These are phyloP conservation scores for Hyphopichia buzzinii DNA, from an alignment of 1,139 yeast genomes.

Conservation along the genomic window DNA sequence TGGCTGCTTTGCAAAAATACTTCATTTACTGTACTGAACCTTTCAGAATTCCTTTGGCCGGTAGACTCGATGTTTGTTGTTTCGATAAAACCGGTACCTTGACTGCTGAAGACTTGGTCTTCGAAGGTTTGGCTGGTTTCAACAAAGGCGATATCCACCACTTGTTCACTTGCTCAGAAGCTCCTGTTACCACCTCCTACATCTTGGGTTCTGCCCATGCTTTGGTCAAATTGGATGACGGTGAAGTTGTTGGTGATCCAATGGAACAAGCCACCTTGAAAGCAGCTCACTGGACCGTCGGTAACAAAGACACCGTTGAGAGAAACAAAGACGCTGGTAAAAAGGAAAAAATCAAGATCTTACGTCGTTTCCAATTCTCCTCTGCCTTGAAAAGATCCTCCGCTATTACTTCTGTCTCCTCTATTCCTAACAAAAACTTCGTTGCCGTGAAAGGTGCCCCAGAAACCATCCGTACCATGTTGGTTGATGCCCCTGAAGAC, in stretches of 20 bases:
- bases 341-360: conserved; percentile 60
- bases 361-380: conserved; percentile 95
- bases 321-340: conserved; percentile 28
- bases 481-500: conserved; percentile 65
- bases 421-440: conserved; percentile 52
- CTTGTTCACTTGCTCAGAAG: conserved; percentile 54
- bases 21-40: conserved; percentile 98
- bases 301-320: conserved; percentile 65
- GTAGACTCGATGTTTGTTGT: conserved; percentile 97
- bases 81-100: conserved; percentile 98
- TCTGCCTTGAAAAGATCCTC: conserved; percentile 94
- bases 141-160: conserved; percentile 52
- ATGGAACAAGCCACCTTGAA: conserved; percentile 96
- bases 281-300: conserved; percentile 85
- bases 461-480: conserved; percentile 86
- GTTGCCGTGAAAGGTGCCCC: conserved; percentile 99
- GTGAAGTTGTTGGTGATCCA: conserved; percentile 98
- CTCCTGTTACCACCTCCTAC: conserved; percentile 64
- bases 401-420: conserved; percentile 67
- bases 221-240: conserved; percentile 87
- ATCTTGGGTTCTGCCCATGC: conserved; percentile 97
- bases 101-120: conserved; percentile 94
- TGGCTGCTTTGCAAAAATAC: conserved; percentile 81
- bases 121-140: conserved; percentile 94
- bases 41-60: conserved; percentile 95